Percentiles rank a stretch among this genome's conserved stretches.
Evolutionary conservation across 2,329 filamentous ascomycete genomes (phyloP).

Genomic region (Lojkania enalia): DNA sequence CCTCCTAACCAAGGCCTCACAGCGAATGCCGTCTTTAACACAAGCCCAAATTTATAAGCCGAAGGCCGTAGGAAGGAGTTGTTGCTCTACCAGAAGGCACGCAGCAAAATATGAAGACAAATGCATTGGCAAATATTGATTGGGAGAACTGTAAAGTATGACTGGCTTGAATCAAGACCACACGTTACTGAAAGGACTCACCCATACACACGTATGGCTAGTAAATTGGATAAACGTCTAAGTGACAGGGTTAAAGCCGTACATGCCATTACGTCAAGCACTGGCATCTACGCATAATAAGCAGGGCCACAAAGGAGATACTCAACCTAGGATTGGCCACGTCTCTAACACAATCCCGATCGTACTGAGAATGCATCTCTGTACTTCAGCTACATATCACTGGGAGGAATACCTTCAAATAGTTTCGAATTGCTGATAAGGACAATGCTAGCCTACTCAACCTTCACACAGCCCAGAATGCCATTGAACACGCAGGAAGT

Average conservation of each 20-base stretch:
- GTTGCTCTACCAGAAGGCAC: too few relatives aligned
- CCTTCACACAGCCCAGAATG: too few relatives aligned
- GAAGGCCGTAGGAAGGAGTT: too few relatives aligned
- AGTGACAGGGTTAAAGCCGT: slow-evolving; percentile 1
- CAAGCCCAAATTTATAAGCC: too few relatives aligned
- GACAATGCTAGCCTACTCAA: too few relatives aligned
- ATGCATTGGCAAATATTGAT: slow-evolving; percentile 70
- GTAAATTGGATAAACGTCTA: slow-evolving; percentile 75
- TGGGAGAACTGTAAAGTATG: slow-evolving; percentile 71
- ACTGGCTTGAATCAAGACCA: slow-evolving; percentile 65
- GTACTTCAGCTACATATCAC: slow-evolving; percentile 64
- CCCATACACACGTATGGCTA: slow-evolving; percentile 65
- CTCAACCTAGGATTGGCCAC: slow-evolving; percentile 68
- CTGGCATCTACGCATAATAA: too few relatives aligned
- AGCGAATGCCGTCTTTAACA: too few relatives aligned
- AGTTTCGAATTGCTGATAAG: too few relatives aligned
- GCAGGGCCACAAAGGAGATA: slow-evolving; percentile 79
- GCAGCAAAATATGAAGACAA: slow-evolving; percentile 68
- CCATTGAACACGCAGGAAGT: slow-evolving; percentile 49
- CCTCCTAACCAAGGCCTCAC: slow-evolving; percentile 63
- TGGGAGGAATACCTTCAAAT: slow-evolving; percentile 65
- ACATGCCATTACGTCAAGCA: too few relatives aligned
- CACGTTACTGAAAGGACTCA: slow-evolving; percentile 72
- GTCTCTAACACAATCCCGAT: slow-evolving; percentile 37
- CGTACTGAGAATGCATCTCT: slow-evolving; percentile 31